These are phyloP conservation scores for Globisporangium perplexum DNA, from an alignment of 352 stramenopile species.

Conservation along the genomic window DNA sequence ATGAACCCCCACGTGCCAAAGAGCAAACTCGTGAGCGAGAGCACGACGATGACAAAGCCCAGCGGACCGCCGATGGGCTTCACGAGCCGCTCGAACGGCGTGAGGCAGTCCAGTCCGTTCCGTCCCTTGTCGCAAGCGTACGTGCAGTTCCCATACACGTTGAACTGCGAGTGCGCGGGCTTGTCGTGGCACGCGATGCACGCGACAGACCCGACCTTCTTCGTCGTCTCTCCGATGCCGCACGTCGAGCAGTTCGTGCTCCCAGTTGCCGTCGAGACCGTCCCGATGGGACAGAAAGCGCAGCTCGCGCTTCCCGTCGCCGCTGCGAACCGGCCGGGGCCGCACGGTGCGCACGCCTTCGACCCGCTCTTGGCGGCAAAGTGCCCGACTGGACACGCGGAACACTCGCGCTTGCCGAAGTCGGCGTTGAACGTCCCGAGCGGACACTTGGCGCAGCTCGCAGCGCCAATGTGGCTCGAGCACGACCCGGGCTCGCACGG, in stretches of 20 bases:
- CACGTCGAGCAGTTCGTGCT: conserved; percentile 62
- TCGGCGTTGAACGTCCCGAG: conserved; percentile 59
- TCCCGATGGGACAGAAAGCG: conserved; percentile 50
- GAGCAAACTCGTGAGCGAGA: conserved; percentile 38
- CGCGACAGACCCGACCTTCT: conserved; percentile 32
- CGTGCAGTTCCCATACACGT: conserved; percentile 70
- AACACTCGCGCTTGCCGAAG: conserved; percentile 62
- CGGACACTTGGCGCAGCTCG: conserved; percentile 43
- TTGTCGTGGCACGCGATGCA: conserved; percentile 56
- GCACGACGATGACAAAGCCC: conserved; percentile 68
- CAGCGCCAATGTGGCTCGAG: conserved; percentile 35
- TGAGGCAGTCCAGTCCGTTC: conserved; percentile 74
- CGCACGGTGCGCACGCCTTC: conserved; percentile 53
- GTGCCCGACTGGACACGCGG: conserved; percentile 49
- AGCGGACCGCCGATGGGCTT: conserved; percentile 74
- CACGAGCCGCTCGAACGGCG: conserved; percentile 75
- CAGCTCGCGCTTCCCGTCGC: conserved; percentile 40
- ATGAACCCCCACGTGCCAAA: conserved; percentile 69
- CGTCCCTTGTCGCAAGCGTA: conserved; percentile 80
- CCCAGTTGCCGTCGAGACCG: conserved; percentile 40
- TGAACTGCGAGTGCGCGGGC: conserved; percentile 66
- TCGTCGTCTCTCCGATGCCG: conserved; percentile 69
- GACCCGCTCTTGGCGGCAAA: conserved; percentile 38
- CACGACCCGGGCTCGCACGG: conserved; percentile 67
- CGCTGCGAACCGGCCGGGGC: conserved; percentile 45